These are phyloP conservation scores for Hyaloraphidium curvatum DNA, from an alignment of 192 early-diverging fungal genomes.

Conservation along the genomic window DNA sequence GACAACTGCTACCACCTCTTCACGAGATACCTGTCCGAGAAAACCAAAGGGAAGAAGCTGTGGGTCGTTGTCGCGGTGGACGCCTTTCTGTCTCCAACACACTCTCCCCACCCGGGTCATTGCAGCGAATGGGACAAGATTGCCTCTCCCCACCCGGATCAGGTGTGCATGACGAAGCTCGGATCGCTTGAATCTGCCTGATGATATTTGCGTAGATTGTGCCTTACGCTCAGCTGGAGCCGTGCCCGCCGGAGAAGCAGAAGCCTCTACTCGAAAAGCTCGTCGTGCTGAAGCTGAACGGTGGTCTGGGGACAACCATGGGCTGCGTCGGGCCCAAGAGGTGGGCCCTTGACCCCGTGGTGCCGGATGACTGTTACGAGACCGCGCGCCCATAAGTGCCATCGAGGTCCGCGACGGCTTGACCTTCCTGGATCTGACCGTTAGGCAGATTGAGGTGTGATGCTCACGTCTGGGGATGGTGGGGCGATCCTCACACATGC, in stretches of 20 bases:
- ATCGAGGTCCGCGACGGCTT: slow-evolving; percentile 97
- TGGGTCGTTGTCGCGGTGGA: slow-evolving; percentile 14
- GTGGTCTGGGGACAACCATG: slow-evolving; percentile 98
- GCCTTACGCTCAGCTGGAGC: no score
- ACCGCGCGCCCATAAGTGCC: slow-evolving; percentile 36
- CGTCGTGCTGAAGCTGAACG: slow-evolving; percentile 97
- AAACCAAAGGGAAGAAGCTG: slow-evolving; percentile 56
- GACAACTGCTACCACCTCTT: slow-evolving; percentile 68
- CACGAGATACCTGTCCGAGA: slow-evolving; percentile 68
- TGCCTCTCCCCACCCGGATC: slow-evolving; percentile 73
- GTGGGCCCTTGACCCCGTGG: no score
- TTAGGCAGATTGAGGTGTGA: slow-evolving; percentile 86
- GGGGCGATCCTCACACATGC: no score
- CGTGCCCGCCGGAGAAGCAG: no score
- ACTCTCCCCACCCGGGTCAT: neutral
- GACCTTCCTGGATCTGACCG: slow-evolving; percentile 96
- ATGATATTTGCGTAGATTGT: no score
- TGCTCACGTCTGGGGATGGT: no score
- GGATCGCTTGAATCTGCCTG: no score
- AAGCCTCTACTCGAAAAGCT: slow-evolving; percentile 71
- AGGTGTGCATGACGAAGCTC: no score
- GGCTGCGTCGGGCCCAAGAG: slow-evolving; percentile 95
- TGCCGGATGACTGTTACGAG: no score
- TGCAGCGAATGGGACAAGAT: slow-evolving; percentile 86
- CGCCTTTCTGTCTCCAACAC: neutral